Percentiles rank a stretch among this genome's conserved stretches.
Conservation (phyloP, 2,329 filamentous ascomycete species). For the Septoria petroselini region DNA sequence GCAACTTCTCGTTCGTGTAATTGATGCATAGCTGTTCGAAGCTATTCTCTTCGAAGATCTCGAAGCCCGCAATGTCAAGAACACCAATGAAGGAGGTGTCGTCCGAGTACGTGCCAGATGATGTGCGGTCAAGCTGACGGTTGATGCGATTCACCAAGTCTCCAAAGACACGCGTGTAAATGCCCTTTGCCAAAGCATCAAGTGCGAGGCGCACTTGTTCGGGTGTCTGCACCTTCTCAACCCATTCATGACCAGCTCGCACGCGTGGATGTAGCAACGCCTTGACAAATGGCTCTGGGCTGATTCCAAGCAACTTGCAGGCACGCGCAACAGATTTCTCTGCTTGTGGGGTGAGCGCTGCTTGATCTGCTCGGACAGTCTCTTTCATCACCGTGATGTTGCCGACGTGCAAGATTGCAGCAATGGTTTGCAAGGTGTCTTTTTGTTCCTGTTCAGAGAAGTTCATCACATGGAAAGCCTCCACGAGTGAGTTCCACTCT, state of each 20-base stretch:
- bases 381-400: conserved; percentile 90
- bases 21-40: conserved; percentile 99
- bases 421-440: conserved; percentile 80
- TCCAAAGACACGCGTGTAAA: conserved; percentile 94
- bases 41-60: conserved; percentile 97
- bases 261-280: conserved; percentile 88
- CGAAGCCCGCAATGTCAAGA: conserved; percentile 97
- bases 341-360: conserved; percentile 72
- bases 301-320: conserved; percentile 79
- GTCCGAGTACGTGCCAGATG: conserved; percentile 71
- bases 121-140: conserved; percentile 72
- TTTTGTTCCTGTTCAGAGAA: conserved; percentile 81
- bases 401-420: conserved; percentile 87
- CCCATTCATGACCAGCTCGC: conserved; percentile 95
- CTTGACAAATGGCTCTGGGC: conserved; percentile 78
- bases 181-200: conserved; percentile 91
- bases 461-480: conserved; percentile 92
- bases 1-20: conserved; percentile 98
- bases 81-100: conserved; percentile 97
- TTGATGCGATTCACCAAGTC: conserved; percentile 92
- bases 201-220: conserved; percentile 90
- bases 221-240: conserved; percentile 95
- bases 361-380: conserved; percentile 86
- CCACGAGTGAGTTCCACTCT: conserved; percentile 85
- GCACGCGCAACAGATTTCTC: conserved; percentile 72